These are phyloP conservation scores for Exserohilum rostratum DNA, from an alignment of 2,329 filamentous ascomycete genomes.

Conservation along the genomic window DNA sequence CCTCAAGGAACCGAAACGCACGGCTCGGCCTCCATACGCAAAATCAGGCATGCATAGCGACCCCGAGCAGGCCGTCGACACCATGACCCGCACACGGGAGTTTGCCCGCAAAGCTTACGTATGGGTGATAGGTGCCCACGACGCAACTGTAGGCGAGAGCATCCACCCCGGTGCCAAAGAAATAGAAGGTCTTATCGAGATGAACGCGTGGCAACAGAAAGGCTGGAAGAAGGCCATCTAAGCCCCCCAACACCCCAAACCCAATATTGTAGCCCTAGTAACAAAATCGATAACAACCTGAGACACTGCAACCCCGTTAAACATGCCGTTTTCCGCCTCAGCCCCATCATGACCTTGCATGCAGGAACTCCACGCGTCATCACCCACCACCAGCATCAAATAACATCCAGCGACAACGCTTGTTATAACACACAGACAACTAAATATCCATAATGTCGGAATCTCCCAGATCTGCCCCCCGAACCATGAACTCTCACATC, in stretches of 20 bases:
- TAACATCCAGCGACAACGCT: no score
- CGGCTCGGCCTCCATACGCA: slow-evolving; percentile 37
- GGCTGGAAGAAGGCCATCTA: slow-evolving; percentile 33
- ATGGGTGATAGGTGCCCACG: slow-evolving; percentile 43
- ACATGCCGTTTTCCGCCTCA: background rate
- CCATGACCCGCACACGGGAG: slow-evolving; percentile 30
- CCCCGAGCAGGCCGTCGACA: slow-evolving; percentile 35
- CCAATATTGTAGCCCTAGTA: background rate
- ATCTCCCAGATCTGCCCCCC: background rate
- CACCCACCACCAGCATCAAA: background rate
- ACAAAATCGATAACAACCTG: background rate
- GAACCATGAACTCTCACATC: background rate
- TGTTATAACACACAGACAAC: background rate
- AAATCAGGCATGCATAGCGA: slow-evolving; percentile 39
- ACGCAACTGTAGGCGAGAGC: slow-evolving; percentile 33
- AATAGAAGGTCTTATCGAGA: slow-evolving; percentile 30
- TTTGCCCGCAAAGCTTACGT: slow-evolving; percentile 32
- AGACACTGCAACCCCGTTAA: background rate
- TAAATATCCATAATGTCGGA: background rate
- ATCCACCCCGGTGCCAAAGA: slow-evolving; percentile 28
- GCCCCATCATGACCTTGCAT: background rate
- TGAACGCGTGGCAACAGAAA: slow-evolving; percentile 34
- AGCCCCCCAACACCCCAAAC: no score
- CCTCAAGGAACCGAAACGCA: slow-evolving; percentile 34
- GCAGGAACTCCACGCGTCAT: background rate